A percentile compares a stretch with the other conserved stretches of the same genome.
Evolutionary conservation across 2,329 filamentous ascomycete species (phyloP).

Genomic region (Xylariales sp.): DNA sequence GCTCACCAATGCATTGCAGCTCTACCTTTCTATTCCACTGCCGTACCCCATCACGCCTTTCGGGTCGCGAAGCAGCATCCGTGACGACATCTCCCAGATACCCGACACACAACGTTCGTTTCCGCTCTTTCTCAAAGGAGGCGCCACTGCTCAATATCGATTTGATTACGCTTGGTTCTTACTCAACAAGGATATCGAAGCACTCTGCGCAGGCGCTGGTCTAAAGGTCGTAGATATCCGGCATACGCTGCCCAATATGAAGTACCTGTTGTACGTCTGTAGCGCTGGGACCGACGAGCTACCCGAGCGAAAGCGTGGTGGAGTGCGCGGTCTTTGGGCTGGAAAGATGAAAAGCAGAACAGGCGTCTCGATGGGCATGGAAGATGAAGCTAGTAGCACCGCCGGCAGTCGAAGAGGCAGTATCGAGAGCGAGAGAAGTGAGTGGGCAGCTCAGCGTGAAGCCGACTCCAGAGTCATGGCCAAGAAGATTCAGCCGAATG

Average conservation of each 20-base stretch:
- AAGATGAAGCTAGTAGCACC: slow-evolving; percentile 35
- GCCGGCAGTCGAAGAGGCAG: slow-evolving; percentile 28
- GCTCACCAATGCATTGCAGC: slow-evolving; percentile 69
- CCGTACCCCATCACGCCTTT: slow-evolving; percentile 74
- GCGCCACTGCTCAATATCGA: slow-evolving; percentile 71
- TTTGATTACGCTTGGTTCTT: slow-evolving; percentile 96
- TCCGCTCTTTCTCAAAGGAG: slow-evolving; percentile 66
- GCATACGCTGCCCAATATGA: slow-evolving; percentile 88
- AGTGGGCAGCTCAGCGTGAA: too few species aligned
- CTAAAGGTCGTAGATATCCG: slow-evolving; percentile 83
- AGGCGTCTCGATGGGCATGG: slow-evolving; percentile 13
- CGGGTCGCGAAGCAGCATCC: slow-evolving; percentile 65
- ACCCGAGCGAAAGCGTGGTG: slow-evolving; percentile 57
- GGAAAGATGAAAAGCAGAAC: slow-evolving; percentile 38
- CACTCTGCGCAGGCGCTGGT: slow-evolving; percentile 59
- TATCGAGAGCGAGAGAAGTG: slow-evolving; percentile 27
- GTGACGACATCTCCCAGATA: slow-evolving; percentile 55
- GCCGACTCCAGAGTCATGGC: too few species aligned
- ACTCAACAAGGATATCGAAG: slow-evolving; percentile 92
- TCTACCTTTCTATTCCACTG: slow-evolving; percentile 73
- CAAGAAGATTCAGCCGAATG: too few species aligned
- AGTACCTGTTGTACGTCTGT: slow-evolving; percentile 85
- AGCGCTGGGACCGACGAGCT: slow-evolving; percentile 68
- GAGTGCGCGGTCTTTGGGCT: slow-evolving; percentile 53
- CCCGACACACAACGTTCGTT: slow-evolving; percentile 58